Evolutionary conservation across 768 basidiomycete species (phyloP).

Genomic region (Suillus hirtellus): DNA sequence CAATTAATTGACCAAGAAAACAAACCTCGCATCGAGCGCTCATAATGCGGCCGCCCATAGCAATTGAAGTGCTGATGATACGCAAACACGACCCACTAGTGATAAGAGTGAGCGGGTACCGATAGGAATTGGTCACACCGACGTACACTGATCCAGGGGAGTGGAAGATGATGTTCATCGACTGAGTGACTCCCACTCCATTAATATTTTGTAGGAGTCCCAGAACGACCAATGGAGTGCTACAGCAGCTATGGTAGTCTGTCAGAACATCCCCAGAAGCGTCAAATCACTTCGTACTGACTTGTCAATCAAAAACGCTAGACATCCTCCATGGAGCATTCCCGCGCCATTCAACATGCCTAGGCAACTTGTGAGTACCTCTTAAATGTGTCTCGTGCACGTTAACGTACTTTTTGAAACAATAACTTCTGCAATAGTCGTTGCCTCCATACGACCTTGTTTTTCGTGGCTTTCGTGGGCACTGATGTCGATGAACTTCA

Average conservation of each 20-base stretch:
- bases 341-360: constrained; percentile 78
- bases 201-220: constrained; percentile 61
- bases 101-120: constrained; percentile 11
- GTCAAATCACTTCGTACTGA: constrained; percentile 28
- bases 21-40: constrained; percentile 69
- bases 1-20: constrained; percentile 9
- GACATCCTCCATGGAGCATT: constrained; percentile 74
- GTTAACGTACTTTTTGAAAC: constrained; percentile 57
- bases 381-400: neutral
- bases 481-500: constrained; percentile 62
- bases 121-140: constrained; percentile 4
- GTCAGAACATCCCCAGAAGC: constrained; percentile 3
- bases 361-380: constrained; percentile 22
- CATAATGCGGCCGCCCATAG: constrained; percentile 71
- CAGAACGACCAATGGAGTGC: constrained; percentile 66
- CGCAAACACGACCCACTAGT: constrained; percentile 57
- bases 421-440: constrained; percentile 59
- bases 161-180: constrained; percentile 69
- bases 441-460: constrained; percentile 57
- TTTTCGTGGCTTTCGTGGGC: constrained; percentile 46
- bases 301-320: constrained; percentile 78
- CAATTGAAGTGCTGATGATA: constrained; percentile 64
- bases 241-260: constrained; percentile 51
- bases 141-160: constrained; percentile 65
- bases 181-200: constrained; percentile 75